These are phyloP conservation scores for Nothomitra cinnamomea DNA, from an alignment of 2,329 filamentous ascomycete species.

Conservation along the genomic window DNA sequence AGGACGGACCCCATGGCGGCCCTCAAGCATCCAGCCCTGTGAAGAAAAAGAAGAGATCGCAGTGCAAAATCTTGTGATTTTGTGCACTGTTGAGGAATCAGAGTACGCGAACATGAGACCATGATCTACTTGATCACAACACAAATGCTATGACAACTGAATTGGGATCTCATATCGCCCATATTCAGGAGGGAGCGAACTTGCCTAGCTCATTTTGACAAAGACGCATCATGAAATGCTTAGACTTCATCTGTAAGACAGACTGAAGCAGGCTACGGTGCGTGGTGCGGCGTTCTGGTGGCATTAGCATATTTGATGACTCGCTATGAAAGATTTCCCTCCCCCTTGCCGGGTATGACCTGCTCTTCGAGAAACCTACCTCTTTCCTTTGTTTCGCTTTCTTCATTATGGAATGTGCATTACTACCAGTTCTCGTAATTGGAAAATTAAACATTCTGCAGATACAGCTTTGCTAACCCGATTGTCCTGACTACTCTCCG, in stretches of 20 bases:
- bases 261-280: not conserved
- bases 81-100: not conserved
- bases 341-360: conserved; percentile 5
- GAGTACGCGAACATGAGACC: conserved; percentile 16
- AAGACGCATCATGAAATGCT: not conserved
- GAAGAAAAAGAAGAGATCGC: conserved; percentile 69
- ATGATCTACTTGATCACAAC: conserved; percentile 10
- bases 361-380: conserved; percentile 3
- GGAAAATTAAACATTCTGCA: not conserved
- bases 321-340: not conserved
- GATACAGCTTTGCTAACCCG: too few relatives aligned
- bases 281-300: not conserved
- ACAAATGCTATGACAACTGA: not conserved
- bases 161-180: not conserved
- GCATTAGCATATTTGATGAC: conserved; percentile 4
- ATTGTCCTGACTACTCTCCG: too few relatives aligned
- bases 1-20: not conserved
- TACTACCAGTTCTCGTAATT: not conserved
- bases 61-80: conserved; percentile 57
- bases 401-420: conserved; percentile 4
- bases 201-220: not conserved
- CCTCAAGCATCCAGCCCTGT: conserved; percentile 5
- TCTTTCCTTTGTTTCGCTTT: conserved; percentile 3
- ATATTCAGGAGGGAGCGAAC: not conserved
- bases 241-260: not conserved